Evolutionary conservation across 305 asterid species (phyloP).

Genomic region (Fraxinus greggii): DNA sequence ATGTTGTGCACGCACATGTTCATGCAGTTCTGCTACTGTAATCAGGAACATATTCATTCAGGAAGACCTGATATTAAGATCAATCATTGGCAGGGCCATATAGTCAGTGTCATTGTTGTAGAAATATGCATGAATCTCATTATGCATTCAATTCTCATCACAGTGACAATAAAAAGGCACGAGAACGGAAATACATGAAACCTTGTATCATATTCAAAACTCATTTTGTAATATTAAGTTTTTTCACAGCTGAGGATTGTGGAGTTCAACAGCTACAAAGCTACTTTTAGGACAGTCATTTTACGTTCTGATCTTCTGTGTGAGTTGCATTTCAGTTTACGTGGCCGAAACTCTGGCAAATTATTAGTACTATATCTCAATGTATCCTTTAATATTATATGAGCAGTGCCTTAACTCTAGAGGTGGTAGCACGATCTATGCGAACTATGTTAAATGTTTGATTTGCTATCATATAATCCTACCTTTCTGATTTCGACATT

Average conservation of each 20-base stretch:
- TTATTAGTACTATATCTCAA: neutral
- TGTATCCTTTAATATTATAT: conserved; percentile 3
- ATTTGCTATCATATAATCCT: conserved; percentile 14
- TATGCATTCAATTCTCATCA: neutral
- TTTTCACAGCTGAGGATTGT: neutral
- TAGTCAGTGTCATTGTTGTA: neutral
- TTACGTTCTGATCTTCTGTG: neutral
- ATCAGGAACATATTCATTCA: neutral
- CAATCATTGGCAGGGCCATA: neutral
- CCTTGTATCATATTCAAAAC: conserved; percentile 3
- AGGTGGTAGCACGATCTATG: neutral
- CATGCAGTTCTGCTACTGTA: neutral
- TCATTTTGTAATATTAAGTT: neutral
- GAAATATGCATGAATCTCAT: neutral
- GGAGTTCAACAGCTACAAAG: neutral
- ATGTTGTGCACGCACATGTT: neutral
- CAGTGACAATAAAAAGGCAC: neutral
- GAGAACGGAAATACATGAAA: neutral
- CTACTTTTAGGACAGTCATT: neutral
- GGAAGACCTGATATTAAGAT: neutral
- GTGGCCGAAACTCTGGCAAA: neutral
- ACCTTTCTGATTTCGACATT: conserved; percentile 30
- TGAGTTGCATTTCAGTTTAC: neutral
- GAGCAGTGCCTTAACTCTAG: conserved; percentile 10
- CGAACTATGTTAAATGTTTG: conserved; percentile 3